These are phyloP conservation scores for Botrytis squamosa DNA, from an alignment of 2,329 filamentous ascomycete genomes.

Conservation along the genomic window DNA sequence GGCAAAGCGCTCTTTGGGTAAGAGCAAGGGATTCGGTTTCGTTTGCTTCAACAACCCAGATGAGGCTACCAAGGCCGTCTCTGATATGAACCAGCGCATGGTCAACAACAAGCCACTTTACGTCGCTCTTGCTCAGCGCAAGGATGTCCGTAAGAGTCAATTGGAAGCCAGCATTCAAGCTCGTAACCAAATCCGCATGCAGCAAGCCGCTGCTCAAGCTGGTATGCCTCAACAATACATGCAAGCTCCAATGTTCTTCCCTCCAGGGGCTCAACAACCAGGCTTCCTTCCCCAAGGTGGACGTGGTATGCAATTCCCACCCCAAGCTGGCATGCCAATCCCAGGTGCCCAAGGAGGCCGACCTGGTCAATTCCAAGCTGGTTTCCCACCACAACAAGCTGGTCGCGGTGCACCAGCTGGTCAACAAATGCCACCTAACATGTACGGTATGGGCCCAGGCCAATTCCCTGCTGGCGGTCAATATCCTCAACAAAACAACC, in stretches of 20 bases:
- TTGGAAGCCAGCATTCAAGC: constrained; percentile 99
- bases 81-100: constrained; percentile 99
- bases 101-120: constrained; percentile 94
- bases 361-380: constrained; percentile 79
- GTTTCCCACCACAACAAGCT: constrained; percentile 79
- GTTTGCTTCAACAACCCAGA: constrained; percentile 99
- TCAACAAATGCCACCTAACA: constrained; percentile 83
- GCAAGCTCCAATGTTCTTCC: constrained; percentile 90
- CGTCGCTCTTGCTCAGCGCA: constrained; percentile 96
- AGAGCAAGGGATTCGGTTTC: constrained; percentile 99
- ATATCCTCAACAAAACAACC: constrained; percentile 77
- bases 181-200: constrained; percentile 97
- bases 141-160: constrained; percentile 99
- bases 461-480: constrained; percentile 77
- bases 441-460: constrained; percentile 71
- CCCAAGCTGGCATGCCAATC: constrained; percentile 60
- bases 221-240: constrained; percentile 87
- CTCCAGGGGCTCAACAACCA: constrained; percentile 70
- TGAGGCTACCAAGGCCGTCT: constrained; percentile 97
- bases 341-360: constrained; percentile 77
- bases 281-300: constrained; percentile 63
- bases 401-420: constrained; percentile 80
- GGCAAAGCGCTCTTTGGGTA: constrained; percentile 67
- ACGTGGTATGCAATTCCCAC: constrained; percentile 65
- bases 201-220: constrained; percentile 88